Conservation (phyloP, 2,329 filamentous ascomycete species). For the Harringtonia aguacate region DNA sequence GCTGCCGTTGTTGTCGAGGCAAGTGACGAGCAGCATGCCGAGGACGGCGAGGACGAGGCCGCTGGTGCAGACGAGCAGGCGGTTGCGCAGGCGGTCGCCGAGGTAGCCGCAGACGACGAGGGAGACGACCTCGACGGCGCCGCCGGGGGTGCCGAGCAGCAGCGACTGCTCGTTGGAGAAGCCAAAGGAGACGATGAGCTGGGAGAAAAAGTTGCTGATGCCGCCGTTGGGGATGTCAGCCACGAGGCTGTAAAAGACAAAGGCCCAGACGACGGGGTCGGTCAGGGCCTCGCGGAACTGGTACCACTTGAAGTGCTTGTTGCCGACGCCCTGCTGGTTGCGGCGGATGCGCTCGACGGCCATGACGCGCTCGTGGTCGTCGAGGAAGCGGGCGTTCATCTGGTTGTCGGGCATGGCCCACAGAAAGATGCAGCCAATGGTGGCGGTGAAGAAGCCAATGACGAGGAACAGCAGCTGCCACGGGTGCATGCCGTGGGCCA, state of each 20-base stretch:
- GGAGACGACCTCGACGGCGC: slow-evolving; percentile 43
- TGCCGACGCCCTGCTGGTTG: slow-evolving; percentile 58
- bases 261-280: slow-evolving; percentile 26
- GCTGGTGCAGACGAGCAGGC: slow-evolving; percentile 42
- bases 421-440: slow-evolving; percentile 35
- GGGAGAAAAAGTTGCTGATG: slow-evolving; percentile 27
- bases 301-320: slow-evolving; percentile 55
- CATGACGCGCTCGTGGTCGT: slow-evolving; percentile 46
- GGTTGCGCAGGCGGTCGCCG: slow-evolving; percentile 44
- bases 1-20: slow-evolving; percentile 43
- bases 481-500: slow-evolving; percentile 29
- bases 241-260: slow-evolving; percentile 22
- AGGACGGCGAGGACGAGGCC: slow-evolving; percentile 43
- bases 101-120: slow-evolving; percentile 27
- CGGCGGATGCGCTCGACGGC: slow-evolving; percentile 41
- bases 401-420: slow-evolving; percentile 35
- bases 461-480: slow-evolving; percentile 56
- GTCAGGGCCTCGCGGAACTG: slow-evolving; percentile 36
- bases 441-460: slow-evolving; percentile 39
- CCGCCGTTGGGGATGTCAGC: slow-evolving; percentile 26
- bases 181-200: slow-evolving; percentile 43
- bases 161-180: slow-evolving; percentile 52
- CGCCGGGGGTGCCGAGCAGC: slow-evolving; percentile 54
- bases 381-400: slow-evolving; percentile 33
- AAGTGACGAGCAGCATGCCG: slow-evolving; percentile 54